Base-by-base conservation (phyloP, 169 alveolate genomes). In the Plasmodium cynomolgi region DNA sequence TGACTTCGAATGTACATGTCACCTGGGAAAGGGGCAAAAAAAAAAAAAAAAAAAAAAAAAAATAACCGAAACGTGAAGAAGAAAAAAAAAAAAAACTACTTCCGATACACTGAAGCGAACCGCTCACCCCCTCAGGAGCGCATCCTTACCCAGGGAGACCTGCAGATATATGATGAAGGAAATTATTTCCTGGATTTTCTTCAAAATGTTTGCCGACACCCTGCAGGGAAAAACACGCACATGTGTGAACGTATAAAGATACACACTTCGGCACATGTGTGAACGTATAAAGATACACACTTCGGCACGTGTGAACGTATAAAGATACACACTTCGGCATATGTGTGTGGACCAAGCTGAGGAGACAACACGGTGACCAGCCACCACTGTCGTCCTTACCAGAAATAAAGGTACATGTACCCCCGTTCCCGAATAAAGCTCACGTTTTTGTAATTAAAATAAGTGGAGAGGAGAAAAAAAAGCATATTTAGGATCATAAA, bases 141-240 rank as follows among this genome's bases (percentile, higher is more conserved):
- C 39, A 20, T 26, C 17, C 29, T 86, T 86, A 86, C 93, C 93
- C 39, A 86, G 68, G 15, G 93, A 86, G 39, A 86, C 93, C 68
- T 86, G 93, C 82, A 86, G 81, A 77, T 86, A 86, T 75, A 86
- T 86, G 68, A 86, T 86, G 71, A 86, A 86, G 33, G 93, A 75
- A 50, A 86, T 79, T 20, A 86, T 75, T 50, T 86, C 93, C 31
- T 86, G 93, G 26, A 86, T 77, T 79, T 86, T 86, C 85, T 86
- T 86, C 29, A 86, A 54, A 54, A 86, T 86, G 68, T 86, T 86
- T 31, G 93, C 93, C 41, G 86, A 47, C 20, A 86, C 85, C 93
- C 93, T 86, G 39, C 34, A 50, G n/a, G 56, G 39, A 13, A 72
- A 71, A 47, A 85, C 58, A 39, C 26, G 68, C n/a, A 50, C 2